Conservation (phyloP, 345 rosid genomes). For the Physaria fendleri region DNA sequence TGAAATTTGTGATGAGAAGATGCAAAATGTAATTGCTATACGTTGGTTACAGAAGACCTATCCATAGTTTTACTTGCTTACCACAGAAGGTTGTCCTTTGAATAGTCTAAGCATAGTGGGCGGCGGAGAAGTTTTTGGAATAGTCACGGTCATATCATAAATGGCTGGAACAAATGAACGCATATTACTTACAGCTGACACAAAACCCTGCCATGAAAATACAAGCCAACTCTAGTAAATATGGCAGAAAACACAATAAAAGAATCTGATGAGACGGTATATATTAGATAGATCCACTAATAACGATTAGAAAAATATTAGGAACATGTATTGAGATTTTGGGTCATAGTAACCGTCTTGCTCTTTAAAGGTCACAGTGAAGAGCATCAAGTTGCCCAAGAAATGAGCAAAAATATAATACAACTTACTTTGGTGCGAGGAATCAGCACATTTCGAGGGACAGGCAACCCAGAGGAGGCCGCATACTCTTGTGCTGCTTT, state of each 20-base stretch:
- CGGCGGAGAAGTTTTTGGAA: slow-evolving; percentile 62
- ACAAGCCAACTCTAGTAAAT: neutral
- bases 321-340: slow-evolving; percentile 1
- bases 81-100: slow-evolving; percentile 87
- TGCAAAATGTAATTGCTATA: neutral
- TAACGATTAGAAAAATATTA: no score
- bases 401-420: neutral
- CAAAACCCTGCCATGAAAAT: slow-evolving; percentile 70
- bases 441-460: slow-evolving; percentile 87
- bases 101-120: slow-evolving; percentile 84
- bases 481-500: slow-evolving; percentile 94
- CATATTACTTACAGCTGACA: slow-evolving; percentile 86
- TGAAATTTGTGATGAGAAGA: neutral
- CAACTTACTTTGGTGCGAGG: slow-evolving; percentile 89
- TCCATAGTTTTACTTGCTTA: slow-evolving; percentile 31
- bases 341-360: slow-evolving; percentile 3
- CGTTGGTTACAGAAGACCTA: no score
- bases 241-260: slow-evolving; percentile 3
- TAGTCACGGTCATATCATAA: slow-evolving; percentile 79
- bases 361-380: neutral
- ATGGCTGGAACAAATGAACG: slow-evolving; percentile 93
- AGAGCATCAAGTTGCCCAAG: slow-evolving; percentile 5
- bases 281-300: neutral
- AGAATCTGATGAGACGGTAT: neutral
- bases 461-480: slow-evolving; percentile 66